Evolutionary conservation across 495 filamentous ascomycete species (phyloP).

Genomic region (Bathelium albidoporum): DNA sequence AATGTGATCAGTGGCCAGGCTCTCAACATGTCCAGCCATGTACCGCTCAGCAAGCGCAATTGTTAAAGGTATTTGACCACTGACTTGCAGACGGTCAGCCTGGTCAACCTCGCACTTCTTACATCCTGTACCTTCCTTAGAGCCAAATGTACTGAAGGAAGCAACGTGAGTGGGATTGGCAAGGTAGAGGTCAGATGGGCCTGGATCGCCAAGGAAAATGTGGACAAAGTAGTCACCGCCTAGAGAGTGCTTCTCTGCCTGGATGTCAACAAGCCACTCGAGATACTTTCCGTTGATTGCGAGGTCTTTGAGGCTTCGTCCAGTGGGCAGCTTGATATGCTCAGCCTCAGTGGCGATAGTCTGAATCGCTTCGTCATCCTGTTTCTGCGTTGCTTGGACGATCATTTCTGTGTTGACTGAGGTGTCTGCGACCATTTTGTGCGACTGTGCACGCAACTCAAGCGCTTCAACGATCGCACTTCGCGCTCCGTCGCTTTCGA

Average conservation of each 20-base stretch:
- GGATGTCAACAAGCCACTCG: slow-evolving; percentile 36
- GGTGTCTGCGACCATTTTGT: too few relatives aligned
- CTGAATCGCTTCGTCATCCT: too few relatives aligned
- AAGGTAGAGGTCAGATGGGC: slow-evolving; percentile 19
- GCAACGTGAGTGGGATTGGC: slow-evolving; percentile 24
- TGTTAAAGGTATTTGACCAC: slow-evolving; percentile 32
- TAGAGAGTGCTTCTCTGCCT: slow-evolving; percentile 33
- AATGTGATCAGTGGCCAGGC: not conserved
- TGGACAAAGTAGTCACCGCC: slow-evolving; percentile 33
- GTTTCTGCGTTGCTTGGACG: too few relatives aligned
- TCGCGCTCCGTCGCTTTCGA: too few relatives aligned
- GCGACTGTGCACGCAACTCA: too few relatives aligned
- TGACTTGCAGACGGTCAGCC: not conserved
- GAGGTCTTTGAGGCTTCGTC: too few relatives aligned
- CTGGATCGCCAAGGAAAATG: slow-evolving; percentile 37
- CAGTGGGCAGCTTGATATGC: too few relatives aligned
- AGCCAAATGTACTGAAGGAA: slow-evolving; percentile 32
- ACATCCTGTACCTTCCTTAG: slow-evolving; percentile 22
- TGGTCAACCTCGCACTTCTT: not conserved
- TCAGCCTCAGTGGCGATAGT: too few relatives aligned
- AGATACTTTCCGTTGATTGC: too few relatives aligned
- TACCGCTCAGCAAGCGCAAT: slow-evolving; percentile 33
- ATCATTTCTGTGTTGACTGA: too few relatives aligned
- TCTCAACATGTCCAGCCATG: slow-evolving; percentile 14
- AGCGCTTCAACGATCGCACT: too few relatives aligned